A percentile compares a stretch with the other conserved stretches of the same genome.
phyloP scores from a whole-genome alignment of 2,329 filamentous ascomycete species.

The Chalara sp. region DNA sequence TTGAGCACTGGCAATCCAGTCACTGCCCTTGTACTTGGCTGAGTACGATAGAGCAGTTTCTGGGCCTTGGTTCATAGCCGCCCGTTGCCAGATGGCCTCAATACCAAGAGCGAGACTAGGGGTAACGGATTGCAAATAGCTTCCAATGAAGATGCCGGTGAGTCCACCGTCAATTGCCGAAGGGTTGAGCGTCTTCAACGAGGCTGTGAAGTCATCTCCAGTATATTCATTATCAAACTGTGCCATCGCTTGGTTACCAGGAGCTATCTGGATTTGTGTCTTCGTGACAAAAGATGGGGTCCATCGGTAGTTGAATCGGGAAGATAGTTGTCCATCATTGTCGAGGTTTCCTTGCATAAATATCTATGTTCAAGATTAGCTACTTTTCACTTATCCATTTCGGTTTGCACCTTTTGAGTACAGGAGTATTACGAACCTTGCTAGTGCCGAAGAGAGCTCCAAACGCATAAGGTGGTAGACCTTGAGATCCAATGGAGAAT shows the following conservation, averaged over 20 bases:
- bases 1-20: conserved; percentile 91
- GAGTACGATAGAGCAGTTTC: conserved; percentile 87
- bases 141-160: conserved; percentile 92
- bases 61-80: conserved; percentile 76
- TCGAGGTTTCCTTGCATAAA: conserved; percentile 95
- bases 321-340: conserved; percentile 81
- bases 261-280: conserved; percentile 77
- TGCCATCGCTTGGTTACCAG: conserved; percentile 76
- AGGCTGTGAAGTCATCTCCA: conserved; percentile 87
- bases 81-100: conserved; percentile 90
- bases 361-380: conserved; percentile 48
- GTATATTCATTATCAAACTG: conserved; percentile 95
- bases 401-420: neutral
- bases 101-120: conserved; percentile 80
- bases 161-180: conserved; percentile 85
- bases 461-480: conserved; percentile 90
- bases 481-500: conserved; percentile 85
- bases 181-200: conserved; percentile 92
- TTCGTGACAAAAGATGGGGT: conserved; percentile 74
- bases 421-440: conserved; percentile 55
- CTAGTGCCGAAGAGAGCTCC: conserved; percentile 88
- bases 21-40: conserved; percentile 80
- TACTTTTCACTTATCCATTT: conserved; percentile 8
- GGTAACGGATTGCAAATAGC: conserved; percentile 91
- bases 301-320: conserved; percentile 93